Evolutionary conservation across 208 protist genomes (phyloP).

Genomic region (Wallacemonas collosoma): DNA sequence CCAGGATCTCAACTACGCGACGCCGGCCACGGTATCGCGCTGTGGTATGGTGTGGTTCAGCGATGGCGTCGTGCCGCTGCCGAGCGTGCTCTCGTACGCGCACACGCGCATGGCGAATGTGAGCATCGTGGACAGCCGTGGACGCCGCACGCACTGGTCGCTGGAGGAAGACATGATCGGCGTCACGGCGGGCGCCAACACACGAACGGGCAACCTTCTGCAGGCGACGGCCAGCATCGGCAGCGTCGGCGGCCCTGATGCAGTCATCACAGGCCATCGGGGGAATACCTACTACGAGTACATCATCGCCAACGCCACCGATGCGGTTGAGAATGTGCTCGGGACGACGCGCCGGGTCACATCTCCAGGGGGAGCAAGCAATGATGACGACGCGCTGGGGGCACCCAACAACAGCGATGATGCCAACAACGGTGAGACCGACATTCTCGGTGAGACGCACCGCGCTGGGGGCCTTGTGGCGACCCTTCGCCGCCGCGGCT

Average conservation of each 20-base stretch:
- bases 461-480: neutral
- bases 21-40: conserved; percentile 97
- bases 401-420: neutral
- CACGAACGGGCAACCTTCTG: conserved; percentile 1
- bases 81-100: conserved; percentile 63
- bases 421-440: conserved; percentile 6
- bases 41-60: conserved; percentile 99
- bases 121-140: conserved; percentile 50
- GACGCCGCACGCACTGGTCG: conserved; percentile 50
- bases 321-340: conserved; percentile 16
- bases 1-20: conserved; percentile 96
- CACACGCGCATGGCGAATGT: conserved; percentile 48
- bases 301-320: conserved; percentile 31
- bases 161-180: conserved; percentile 53
- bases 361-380: no score
- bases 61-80: conserved; percentile 94
- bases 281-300: conserved; percentile 59
- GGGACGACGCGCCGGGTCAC: conserved; percentile 7
- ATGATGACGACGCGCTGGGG: no score
- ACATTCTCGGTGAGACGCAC: conserved; percentile 1
- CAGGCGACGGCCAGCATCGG: neutral
- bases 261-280: conserved; percentile 37
- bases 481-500: conserved; percentile 14
- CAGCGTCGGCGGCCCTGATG: conserved; percentile 22
- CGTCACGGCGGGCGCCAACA: conserved; percentile 15